phyloP scores from a whole-genome alignment of 805 yeast species.

The Isabelozyma pseudorhagii region DNA sequence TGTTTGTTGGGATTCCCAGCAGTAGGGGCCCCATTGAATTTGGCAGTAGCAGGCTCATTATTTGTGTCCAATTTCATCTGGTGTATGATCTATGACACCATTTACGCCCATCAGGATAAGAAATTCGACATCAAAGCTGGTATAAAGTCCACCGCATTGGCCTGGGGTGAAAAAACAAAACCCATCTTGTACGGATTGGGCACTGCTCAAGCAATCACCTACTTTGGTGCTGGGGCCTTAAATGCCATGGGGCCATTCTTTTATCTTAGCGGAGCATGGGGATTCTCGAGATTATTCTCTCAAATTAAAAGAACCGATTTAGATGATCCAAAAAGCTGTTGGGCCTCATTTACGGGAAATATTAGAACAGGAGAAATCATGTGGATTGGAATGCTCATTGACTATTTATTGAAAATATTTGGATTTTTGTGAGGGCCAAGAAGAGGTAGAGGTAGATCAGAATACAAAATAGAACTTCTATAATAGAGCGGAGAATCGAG shows the following conservation, averaged over 20 bases:
- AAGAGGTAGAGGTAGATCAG: background rate
- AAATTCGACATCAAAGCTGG: constrained; percentile 85
- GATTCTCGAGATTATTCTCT: constrained; percentile 62
- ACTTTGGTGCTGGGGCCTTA: constrained; percentile 65
- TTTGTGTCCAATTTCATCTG: constrained; percentile 77
- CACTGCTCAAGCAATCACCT: constrained; percentile 62
- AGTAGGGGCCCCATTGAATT: constrained; percentile 75
- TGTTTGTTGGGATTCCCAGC: constrained; percentile 94
- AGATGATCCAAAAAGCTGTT: constrained; percentile 76
- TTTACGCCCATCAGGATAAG: constrained; percentile 98
- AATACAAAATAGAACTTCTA: background rate
- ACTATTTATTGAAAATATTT: constrained; percentile 51
- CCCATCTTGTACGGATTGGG: constrained; percentile 63
- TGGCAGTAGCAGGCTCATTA: constrained; percentile 73
- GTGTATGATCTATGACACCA: constrained; percentile 95
- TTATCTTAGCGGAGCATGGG: constrained; percentile 59
- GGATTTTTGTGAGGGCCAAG: constrained; percentile 32
- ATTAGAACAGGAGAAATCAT: constrained; percentile 72
- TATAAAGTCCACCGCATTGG: constrained; percentile 90
- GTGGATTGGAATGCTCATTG: constrained; percentile 63
- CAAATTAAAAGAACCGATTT: constrained; percentile 76
- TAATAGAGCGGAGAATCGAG: background rate
- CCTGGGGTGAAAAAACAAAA: constrained; percentile 84
- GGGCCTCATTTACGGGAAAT: constrained; percentile 76
- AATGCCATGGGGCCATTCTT: constrained; percentile 89